Evolutionary conservation across 495 filamentous ascomycete species (phyloP).

Genomic region (Penicillium manginii): DNA sequence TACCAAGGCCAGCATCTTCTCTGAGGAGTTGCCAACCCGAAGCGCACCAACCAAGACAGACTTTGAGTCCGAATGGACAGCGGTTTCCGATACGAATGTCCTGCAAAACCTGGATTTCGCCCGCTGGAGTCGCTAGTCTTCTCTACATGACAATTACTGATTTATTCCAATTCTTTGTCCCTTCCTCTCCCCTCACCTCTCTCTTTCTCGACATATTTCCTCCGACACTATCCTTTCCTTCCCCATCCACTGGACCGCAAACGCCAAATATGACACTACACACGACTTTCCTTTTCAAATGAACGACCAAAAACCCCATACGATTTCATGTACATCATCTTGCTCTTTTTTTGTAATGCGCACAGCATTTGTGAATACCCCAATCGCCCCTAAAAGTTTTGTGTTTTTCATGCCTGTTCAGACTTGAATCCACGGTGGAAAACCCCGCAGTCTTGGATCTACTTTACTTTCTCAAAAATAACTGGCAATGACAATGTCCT

Average conservation of each 20-base stretch:
- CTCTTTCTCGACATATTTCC: not conserved
- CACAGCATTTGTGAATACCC: slow-evolving; percentile 45
- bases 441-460: not conserved
- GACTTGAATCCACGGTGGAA: slow-evolving; percentile 12
- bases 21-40: slow-evolving; percentile 43
- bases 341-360: slow-evolving; percentile 26
- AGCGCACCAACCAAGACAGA: slow-evolving; percentile 32
- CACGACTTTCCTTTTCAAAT: not conserved
- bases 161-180: not conserved
- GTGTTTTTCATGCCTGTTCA: slow-evolving; percentile 16
- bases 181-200: not conserved
- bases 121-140: slow-evolving; percentile 41
- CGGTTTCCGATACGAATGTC: slow-evolving; percentile 43
- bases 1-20: slow-evolving; percentile 50
- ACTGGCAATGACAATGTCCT: slow-evolving; percentile 14
- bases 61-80: slow-evolving; percentile 46
- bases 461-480: not conserved
- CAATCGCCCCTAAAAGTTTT: slow-evolving; percentile 35
- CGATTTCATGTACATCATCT: slow-evolving; percentile 41
- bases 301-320: slow-evolving; percentile 18
- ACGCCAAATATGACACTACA: not conserved
- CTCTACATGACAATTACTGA: slow-evolving; percentile 2
- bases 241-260: not conserved
- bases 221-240: no score
- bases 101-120: slow-evolving; percentile 50